These are phyloP conservation scores for Pigoraptor vietnamica DNA, from an alignment of 78 protist species.

Conservation along the genomic window DNA sequence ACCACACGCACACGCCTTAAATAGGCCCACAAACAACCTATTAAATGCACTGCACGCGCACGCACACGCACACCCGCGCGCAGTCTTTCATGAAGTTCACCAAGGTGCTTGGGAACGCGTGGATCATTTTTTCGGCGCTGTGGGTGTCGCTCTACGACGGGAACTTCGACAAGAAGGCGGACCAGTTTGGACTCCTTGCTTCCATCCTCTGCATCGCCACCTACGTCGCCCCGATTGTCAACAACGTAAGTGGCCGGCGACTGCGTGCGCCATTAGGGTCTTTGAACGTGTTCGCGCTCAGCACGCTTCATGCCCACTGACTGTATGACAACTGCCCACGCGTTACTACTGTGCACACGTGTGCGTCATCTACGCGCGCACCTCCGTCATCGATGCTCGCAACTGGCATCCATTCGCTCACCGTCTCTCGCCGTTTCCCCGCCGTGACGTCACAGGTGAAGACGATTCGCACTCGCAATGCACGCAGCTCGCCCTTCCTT, in stretches of 20 bases:
- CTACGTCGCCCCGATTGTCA: neutral
- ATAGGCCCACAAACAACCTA: neutral
- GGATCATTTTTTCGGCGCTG: neutral
- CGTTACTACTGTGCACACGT: too few relatives aligned
- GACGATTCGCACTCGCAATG: neutral
- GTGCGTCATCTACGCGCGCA: too few relatives aligned
- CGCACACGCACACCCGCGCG: neutral
- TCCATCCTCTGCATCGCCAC: neutral
- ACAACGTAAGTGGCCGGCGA: neutral
- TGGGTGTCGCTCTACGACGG: neutral
- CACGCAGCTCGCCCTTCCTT: neutral
- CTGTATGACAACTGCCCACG: too few relatives aligned
- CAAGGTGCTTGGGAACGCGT: neutral
- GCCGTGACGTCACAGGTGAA: neutral
- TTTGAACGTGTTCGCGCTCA: neutral
- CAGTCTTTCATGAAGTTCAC: neutral
- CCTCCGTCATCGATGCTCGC: too few relatives aligned
- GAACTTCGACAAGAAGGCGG: neutral
- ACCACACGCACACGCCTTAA: neutral
- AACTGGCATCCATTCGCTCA: too few relatives aligned
- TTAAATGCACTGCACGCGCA: neutral
- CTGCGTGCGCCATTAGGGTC: neutral
- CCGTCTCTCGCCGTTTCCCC: too few relatives aligned
- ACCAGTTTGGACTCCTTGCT: neutral
- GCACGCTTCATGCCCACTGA: too few relatives aligned